phyloP scores from a whole-genome alignment of 192 early-diverging fungal genomes.

The Chytriomyces hyalinus region DNA sequence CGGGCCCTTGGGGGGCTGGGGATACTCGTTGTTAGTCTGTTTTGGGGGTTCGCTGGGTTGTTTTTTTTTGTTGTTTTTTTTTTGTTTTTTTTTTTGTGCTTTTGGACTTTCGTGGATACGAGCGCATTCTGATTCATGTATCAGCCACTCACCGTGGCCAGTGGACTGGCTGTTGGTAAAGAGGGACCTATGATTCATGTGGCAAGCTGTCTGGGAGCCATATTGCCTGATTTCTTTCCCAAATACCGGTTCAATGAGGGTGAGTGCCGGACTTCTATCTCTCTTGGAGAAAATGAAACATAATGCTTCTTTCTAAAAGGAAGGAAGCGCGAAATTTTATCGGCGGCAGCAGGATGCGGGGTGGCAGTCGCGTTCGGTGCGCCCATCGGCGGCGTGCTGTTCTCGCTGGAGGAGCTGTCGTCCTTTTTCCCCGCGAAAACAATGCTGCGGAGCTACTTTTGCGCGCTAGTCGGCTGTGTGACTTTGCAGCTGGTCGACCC shows the following conservation, averaged over 20 bases:
- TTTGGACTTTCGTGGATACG: conserved; percentile 11
- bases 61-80: too few relatives aligned
- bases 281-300: conserved; percentile 82
- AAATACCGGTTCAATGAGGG: conserved; percentile 92
- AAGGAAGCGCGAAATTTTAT: conserved; percentile 90
- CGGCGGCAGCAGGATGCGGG: conserved; percentile 90
- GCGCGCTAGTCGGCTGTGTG: conserved; percentile 87
- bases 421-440: conserved; percentile 94
- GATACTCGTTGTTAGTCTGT: too few relatives aligned
- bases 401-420: conserved; percentile 90
- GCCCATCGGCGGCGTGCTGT: conserved; percentile 94
- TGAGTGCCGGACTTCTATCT: conserved; percentile 22
- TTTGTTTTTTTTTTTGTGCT: neutral
- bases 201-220: conserved; percentile 87
- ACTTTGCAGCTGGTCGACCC: conserved; percentile 75
- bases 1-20: too few relatives aligned
- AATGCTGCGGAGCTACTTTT: conserved; percentile 94
- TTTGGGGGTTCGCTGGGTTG: too few relatives aligned
- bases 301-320: conserved; percentile 56
- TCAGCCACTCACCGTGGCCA: conserved; percentile 81
- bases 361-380: conserved; percentile 96
- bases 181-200: conserved; percentile 96
- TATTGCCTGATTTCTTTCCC: conserved; percentile 82
- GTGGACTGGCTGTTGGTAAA: conserved; percentile 91
- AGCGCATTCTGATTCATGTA: neutral